Base-by-base conservation (phyloP, 352 stramenopile species). In the Paralagenidium karlingii region DNA sequence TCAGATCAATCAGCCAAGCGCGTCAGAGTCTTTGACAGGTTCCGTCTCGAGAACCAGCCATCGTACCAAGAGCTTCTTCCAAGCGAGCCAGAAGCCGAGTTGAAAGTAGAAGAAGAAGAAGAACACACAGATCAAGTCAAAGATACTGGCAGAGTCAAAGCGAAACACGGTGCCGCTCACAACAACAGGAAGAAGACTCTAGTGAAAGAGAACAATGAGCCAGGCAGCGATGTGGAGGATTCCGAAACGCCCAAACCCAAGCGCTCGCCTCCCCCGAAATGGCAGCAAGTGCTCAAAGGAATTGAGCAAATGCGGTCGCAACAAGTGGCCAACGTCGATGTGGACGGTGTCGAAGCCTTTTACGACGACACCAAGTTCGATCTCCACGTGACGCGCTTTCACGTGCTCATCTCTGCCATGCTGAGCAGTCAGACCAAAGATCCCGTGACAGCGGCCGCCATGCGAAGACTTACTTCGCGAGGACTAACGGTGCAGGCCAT, bases 371-470 rank as follows among this genome's bases (percentile, higher is more conserved):
- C 37, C 13, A 33, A 33, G 21, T 67, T 60, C 18, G 49, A 48
- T 2, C 55, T 61, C 8, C 63, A 82, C 33, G 47, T 76, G 16
- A 42, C 53, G 34, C 73, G 88, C 28, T 98, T 97, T 54, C 90
- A 97, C 57, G 76, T 94, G 27, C 59, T 98, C 8, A 84, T 97
- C 20, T 75, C 87, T n/a, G 76, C 96, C 10, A 98, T 98, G 90
- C 64, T 98, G 30, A 97, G 82, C 34, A 96, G 75, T 51, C 94
- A 98, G 60, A 98, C 93, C 0, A 98, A 98, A 55, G 94, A 98
- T 62, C 83, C 83, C 1, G 68, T 97, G 13, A 87, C 77, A 24
- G 68, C 71, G 15, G 74, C 70, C 37, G 80, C 68, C 26, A 78
- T 91, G 76, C 51, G 47, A 24, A 56, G 81, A 13, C 55, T 90